Evolutionary conservation across 306 rosid species (phyloP), one percentile per base, ranked within the genome.

Genomic region (Hylodesmum podocarpum): DNA sequence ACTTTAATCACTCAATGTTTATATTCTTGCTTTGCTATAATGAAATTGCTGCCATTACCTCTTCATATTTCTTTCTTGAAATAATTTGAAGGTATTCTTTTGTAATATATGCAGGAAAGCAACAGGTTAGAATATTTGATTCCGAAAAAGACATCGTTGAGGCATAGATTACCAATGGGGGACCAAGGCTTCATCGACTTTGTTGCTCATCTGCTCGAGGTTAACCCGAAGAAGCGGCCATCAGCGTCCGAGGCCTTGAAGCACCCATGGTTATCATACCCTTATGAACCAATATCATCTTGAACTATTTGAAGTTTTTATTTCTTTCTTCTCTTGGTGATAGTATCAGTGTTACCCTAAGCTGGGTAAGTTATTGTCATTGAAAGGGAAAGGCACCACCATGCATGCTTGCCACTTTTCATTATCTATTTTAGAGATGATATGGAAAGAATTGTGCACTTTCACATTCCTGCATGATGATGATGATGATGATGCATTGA

Each of bases 171-270:
- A 67, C 99, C 99, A 16, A 92, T 96, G 96, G 99, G 96, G 58
- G 99, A 96, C 81, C 97, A 96, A 88, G 98, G 99, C 80, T 96
- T 96, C 88, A 84, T 92, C 12, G 98, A 96, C 69, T 96, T 96
- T 73, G 94, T 96, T 69, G 87, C 55, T 28, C 96, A 89, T 84
- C 79, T 96, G 81, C 99, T 96, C 1, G 98, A 92, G 88, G 84
- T 92, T 74, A 86, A 96, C 88, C 96, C 99, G 0, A 92, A 86
- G 82, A 92, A 92, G 87, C 93, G 99, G n/a, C 97, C 98, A 81
- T 92, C 99, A 24, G 99, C 99, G 18, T 19, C 86, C 0, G 97
- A 96, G 82, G 99, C 98, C 28, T 86, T 96, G 82, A 96, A 89
- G 86, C 99, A 96, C 80, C 98, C 98, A 0, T 96, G 99, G 99